These are phyloP conservation scores for Gracilaria caudata DNA, from an alignment of 23 red algal genomes.

Conservation along the genomic window DNA sequence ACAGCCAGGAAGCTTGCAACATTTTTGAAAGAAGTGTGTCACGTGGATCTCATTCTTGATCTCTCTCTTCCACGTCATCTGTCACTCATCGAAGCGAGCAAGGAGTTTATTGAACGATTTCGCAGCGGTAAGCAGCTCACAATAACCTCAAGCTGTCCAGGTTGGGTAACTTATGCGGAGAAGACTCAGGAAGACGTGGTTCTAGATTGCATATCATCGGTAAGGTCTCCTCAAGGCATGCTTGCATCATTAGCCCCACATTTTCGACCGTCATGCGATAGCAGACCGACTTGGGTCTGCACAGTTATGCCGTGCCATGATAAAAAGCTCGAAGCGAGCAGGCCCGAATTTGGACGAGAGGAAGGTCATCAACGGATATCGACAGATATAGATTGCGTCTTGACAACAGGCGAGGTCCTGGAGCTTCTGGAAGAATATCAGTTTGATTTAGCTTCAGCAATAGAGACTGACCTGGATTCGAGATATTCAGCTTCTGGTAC, in stretches of 20 bases:
- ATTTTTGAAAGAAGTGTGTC: conserved; percentile 32
- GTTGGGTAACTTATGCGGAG: conserved; percentile 83
- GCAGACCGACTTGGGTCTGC: conserved; percentile 37
- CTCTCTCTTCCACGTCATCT: conserved; percentile 68
- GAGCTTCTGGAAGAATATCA: conserved; percentile 45
- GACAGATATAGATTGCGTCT: conserved; percentile 64
- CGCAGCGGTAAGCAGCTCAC: conserved; percentile 22
- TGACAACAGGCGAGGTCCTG: conserved; percentile 77
- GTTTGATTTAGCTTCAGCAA: conserved; percentile 39
- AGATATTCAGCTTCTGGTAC: conserved; percentile 13
- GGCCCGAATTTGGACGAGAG: conserved; percentile 47
- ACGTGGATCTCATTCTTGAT: conserved; percentile 51
- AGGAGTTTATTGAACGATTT: conserved; percentile 65
- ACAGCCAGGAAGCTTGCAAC: conserved; percentile 52
- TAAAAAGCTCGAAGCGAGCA: conserved; percentile 84
- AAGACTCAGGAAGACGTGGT: conserved; percentile 76
- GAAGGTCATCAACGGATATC: neutral
- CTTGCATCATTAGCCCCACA: conserved; percentile 21
- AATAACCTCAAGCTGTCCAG: conserved; percentile 80
- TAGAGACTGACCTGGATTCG: conserved; percentile 7
- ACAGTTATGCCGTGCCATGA: conserved; percentile 83
- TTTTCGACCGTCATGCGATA: conserved; percentile 17
- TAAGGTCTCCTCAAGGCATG: conserved; percentile 77
- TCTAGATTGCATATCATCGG: conserved; percentile 37
- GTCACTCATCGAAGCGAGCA: conserved; percentile 44